phyloP scores from a whole-genome alignment of 1,284 basidiomycete species.

The Cryptococcus sp. region DNA sequence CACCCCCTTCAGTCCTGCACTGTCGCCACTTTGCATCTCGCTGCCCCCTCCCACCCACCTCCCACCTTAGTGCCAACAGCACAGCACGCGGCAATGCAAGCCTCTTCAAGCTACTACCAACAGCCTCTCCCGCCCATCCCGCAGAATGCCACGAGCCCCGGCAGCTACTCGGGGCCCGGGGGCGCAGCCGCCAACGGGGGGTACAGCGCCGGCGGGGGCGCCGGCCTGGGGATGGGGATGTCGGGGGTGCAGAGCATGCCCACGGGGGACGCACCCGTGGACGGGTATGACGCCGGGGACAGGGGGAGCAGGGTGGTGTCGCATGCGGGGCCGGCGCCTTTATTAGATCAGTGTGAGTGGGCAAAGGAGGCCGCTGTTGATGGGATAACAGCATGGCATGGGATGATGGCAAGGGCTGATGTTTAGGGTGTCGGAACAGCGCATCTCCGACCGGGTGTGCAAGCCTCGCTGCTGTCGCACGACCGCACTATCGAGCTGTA shows the following conservation, averaged over 20 bases:
- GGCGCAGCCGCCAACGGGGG: conserved; percentile 4
- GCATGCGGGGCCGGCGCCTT: conserved; percentile 27
- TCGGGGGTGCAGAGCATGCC: conserved; percentile 5
- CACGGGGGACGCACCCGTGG: conserved; percentile 5
- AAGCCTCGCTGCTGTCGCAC: conserved; percentile 87
- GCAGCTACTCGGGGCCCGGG: conserved; percentile 4
- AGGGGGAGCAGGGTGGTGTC: conserved; percentile 29
- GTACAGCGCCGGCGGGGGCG: background rate
- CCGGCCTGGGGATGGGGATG: background rate
- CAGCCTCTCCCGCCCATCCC: conserved; percentile 4
- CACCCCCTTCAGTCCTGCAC: too few species aligned
- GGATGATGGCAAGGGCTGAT: too few species aligned
- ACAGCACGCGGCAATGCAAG: background rate
- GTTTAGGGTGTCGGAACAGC: conserved; percentile 42
- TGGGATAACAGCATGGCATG: background rate
- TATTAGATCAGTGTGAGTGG: conserved; percentile 50
- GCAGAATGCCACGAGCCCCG: conserved; percentile 1
- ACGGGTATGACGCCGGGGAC: conserved; percentile 1
- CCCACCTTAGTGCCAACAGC: background rate
- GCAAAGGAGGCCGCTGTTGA: too few species aligned
- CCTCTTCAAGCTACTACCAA: background rate
- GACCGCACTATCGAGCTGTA: conserved; percentile 95
- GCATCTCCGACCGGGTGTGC: conserved; percentile 87
- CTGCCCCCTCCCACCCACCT: too few species aligned
- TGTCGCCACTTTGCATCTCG: too few species aligned